Evolutionary conservation across 148 eudicot genomes (phyloP), one percentile per base, ranked within the genome.

Genomic region (Linanthus parryae): DNA sequence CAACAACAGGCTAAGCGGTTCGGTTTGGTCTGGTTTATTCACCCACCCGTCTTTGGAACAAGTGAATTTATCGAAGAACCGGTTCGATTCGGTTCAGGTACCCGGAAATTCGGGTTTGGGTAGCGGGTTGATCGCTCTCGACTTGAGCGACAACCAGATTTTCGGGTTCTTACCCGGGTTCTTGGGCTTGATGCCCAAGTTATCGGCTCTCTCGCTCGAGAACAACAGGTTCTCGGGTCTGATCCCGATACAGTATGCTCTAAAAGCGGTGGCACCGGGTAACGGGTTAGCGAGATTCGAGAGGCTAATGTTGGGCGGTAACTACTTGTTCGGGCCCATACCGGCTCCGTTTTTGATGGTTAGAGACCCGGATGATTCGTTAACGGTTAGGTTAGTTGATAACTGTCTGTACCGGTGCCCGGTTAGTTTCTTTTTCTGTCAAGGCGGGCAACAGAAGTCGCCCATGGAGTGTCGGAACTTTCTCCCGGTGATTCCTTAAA

Each of bases 391-490:
- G 8, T 58, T 91, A 37, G 96, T 58, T 5, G 76, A 74, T 51
- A 91, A 91, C 62, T 91, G 98, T 66, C 61, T 91, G 63, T 76
- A 73, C 58, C 44, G 78, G 70, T 91, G 96, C n/a, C 90, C 90
- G 2, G 9, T 28, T 0, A 65, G 74, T 2, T 70, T 68, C 6
- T 83, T 78, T 33, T 81, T 91, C 29, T 91, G 96, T 52, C 68
- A 71, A 22, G 94, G 98, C n/a, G 94, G 87, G 49, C 64, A 25
- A 1, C 98, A 91, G 52, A 91, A 77, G 63, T 69, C 90, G 1
- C 30, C 69, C 8, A 18, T 1, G 2, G 84, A 87, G 55, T 91
- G 96, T 65, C 69, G 68, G 48, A 65, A 36, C 19, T 77, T 84
- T 65, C 80, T 80, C 3, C 85, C 88, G 0, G 39, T 67, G 17